phyloP scores from a whole-genome alignment of 192 early-diverging fungal genomes.

The Coemansia sp. region DNA sequence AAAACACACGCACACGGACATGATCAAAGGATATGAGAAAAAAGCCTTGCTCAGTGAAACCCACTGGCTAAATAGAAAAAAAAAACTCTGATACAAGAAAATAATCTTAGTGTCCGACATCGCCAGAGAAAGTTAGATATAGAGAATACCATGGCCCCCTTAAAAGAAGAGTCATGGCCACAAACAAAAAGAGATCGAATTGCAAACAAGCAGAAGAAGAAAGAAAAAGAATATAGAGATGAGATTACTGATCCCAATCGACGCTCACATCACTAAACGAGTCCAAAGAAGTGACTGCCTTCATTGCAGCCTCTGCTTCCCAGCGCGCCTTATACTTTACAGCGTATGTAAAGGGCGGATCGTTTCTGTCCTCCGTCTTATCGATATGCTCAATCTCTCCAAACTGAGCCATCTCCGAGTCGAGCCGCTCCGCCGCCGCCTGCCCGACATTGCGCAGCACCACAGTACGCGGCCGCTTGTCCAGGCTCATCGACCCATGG shows the following conservation, averaged over 20 bases:
- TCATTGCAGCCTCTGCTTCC: constrained; percentile 49
- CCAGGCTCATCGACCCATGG: constrained; percentile 43
- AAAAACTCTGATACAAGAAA: neutral
- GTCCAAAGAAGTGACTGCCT: constrained; percentile 25
- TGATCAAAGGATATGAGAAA: neutral
- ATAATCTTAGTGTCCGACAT: neutral
- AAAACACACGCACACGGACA: neutral
- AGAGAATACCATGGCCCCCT: neutral
- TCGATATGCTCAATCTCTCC: constrained; percentile 42
- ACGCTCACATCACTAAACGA: constrained; percentile 25
- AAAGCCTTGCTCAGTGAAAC: neutral
- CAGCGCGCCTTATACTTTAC: constrained; percentile 44
- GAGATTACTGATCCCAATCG: constrained; percentile 35
- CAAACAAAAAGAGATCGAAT: constrained; percentile 6
- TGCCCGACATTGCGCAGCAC: constrained; percentile 35
- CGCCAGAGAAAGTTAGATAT: neutral
- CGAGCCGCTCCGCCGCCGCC: constrained; percentile 32
- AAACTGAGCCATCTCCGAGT: constrained; percentile 47
- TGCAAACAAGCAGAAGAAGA: neutral
- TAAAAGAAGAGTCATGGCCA: neutral
- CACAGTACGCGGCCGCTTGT: constrained; percentile 46
- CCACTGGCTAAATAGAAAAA: neutral
- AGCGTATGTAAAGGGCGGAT: constrained; percentile 38
- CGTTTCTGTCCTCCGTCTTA: constrained; percentile 16
- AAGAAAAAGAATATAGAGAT: neutral